Base-by-base conservation (phyloP, 495 filamentous ascomycete genomes). In the Staphylotrichum longicolle region DNA sequence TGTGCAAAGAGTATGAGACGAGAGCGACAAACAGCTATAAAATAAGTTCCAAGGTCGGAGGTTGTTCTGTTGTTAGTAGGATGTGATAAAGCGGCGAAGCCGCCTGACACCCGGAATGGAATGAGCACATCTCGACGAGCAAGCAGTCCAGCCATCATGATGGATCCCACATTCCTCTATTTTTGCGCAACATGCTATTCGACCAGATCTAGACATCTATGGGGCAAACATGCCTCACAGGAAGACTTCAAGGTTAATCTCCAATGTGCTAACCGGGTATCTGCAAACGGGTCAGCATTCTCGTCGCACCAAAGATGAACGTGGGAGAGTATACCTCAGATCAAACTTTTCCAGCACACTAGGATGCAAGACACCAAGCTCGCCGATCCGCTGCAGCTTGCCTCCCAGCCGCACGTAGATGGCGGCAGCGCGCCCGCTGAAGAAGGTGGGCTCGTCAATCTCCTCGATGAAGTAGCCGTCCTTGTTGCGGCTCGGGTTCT, bases 241-340 rank as follows among this genome's bases (percentile, higher is more conserved):
- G 84, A 98, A 98, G 61, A 91, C 85, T 76, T 97, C 95, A 20
- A 99, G 85, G 70, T 98, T 94, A 62, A 99, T 78, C 80, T 98
- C 95, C 68, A 99, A 74, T n/a, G 89, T 90, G 77, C 91, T 96
- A 72, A 94, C 89, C 46, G 94, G 94, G 78, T 93, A 91, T 78
- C 86, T 86, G 65, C n/a, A 53, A 41, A 7, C n/a, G 27, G 20
- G 66, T 76, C 63, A 76, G 67, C 60, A 57, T 41, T 7, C 9
- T 46, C 27, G 8, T n/a, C 10, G 4, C 41, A 37, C 27, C 33
- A n/a, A 37, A 3, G 15, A 46, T 15, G 20, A 54, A 9, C 44
- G 12, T 4, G 12, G 4, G 0, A 6, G 4, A 44, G 73, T 79
- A 64, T 77, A 91, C 83, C 83, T 91, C 63, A 99, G 79, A 64